These are phyloP conservation scores for Alternaria sp. DNA, from an alignment of 2,329 filamentous ascomycete species.

Conservation along the genomic window DNA sequence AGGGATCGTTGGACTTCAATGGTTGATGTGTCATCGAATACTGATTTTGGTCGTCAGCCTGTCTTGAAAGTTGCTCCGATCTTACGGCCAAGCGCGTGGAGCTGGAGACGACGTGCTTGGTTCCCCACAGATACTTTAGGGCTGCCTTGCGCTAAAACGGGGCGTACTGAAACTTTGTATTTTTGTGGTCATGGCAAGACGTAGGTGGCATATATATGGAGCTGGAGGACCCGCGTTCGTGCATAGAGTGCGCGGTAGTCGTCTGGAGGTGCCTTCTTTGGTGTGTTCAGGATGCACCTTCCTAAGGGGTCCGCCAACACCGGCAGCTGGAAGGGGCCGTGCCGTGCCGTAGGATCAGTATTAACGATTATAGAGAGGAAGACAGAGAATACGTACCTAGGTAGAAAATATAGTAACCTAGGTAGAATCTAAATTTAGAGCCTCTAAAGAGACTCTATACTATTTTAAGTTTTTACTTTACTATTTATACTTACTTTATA, in stretches of 20 bases:
- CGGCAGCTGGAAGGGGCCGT: background rate
- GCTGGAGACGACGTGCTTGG: background rate
- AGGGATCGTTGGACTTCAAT: background rate
- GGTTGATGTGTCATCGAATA: background rate
- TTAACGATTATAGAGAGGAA: background rate
- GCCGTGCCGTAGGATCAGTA: background rate
- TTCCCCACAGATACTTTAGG: background rate
- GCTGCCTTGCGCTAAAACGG: background rate
- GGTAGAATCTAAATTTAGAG: too few relatives aligned
- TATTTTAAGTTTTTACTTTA: too few relatives aligned
- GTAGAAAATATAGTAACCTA: too few relatives aligned
- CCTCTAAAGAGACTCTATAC: too few relatives aligned
- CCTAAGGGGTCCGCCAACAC: background rate
- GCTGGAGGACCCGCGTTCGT: background rate
- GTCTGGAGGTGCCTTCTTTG: background rate
- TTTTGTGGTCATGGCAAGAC: background rate
- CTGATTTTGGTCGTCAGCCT: background rate
- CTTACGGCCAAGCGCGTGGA: background rate
- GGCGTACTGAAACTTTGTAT: background rate
- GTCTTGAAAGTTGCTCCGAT: background rate
- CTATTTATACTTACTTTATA: too few relatives aligned
- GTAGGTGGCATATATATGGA: background rate
- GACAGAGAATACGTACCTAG: too few relatives aligned
- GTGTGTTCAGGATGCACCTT: background rate
- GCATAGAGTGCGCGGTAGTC: background rate